These are phyloP conservation scores for Vanderwaltozyma verrucispora DNA, from an alignment of 805 yeast species.

Conservation along the genomic window DNA sequence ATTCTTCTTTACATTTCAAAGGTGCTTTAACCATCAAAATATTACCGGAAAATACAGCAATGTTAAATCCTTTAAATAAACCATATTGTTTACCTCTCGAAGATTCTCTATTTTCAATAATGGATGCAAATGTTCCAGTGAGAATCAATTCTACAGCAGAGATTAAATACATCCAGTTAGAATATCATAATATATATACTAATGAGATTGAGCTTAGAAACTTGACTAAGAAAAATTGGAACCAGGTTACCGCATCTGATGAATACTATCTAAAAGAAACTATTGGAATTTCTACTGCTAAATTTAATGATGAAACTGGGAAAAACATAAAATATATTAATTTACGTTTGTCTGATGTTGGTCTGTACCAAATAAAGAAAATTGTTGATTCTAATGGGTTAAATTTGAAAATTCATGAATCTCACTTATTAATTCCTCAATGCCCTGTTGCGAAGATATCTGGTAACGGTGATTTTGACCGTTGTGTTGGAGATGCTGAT, in stretches of 20 bases:
- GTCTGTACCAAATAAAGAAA: conserved; percentile 59
- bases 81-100: conserved; percentile 48
- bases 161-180: conserved; percentile 56
- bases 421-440: conserved; percentile 53
- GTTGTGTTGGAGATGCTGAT: conserved; percentile 56
- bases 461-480: conserved; percentile 33
- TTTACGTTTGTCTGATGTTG: conserved; percentile 58
- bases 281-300: conserved; percentile 12
- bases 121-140: conserved; percentile 42
- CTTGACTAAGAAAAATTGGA: conserved; percentile 49
- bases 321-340: conserved; percentile 44
- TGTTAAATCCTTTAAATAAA: conserved; percentile 63
- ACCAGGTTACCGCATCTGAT: conserved; percentile 23
- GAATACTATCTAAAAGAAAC: conserved; percentile 13
- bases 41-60: conserved; percentile 84
- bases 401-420: conserved; percentile 47
- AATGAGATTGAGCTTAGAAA: conserved; percentile 38
- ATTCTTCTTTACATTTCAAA: conserved; percentile 47
- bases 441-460: conserved; percentile 59
- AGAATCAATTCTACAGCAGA: conserved; percentile 71
- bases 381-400: conserved; percentile 60
- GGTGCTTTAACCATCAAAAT: conserved; percentile 83
- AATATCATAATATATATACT: conserved; percentile 45
- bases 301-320: conserved; percentile 5
- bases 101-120: conserved; percentile 5